A percentile compares a stretch with the other conserved stretches of the same genome.
These are phyloP conservation scores for Cyclotella sp. DNA, from an alignment of 108 stramenopile species.

Conservation along the genomic window DNA sequence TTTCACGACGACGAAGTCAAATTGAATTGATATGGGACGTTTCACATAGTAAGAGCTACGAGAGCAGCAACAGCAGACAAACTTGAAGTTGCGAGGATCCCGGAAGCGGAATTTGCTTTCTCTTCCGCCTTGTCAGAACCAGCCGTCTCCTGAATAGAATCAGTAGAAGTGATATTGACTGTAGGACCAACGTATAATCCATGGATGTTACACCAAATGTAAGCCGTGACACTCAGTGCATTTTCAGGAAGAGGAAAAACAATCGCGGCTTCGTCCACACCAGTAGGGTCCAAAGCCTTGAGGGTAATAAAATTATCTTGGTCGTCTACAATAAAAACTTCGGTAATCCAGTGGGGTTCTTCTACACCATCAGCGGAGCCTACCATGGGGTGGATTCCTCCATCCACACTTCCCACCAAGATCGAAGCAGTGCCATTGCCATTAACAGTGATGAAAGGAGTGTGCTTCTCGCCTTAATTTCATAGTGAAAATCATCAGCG, in stretches of 20 bases:
- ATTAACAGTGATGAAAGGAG: constrained; percentile 33
- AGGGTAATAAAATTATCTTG: constrained; percentile 18
- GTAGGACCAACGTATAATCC: constrained; percentile 25
- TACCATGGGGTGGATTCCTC: constrained; percentile 35
- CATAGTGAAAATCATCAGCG: background rate
- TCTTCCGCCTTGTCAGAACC: background rate
- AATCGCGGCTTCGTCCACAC: constrained; percentile 19
- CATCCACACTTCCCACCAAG: constrained; percentile 24
- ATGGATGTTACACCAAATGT: constrained; percentile 37
- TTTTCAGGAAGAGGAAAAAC: constrained; percentile 15
- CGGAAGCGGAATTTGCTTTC: background rate
- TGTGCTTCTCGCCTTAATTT: constrained; percentile 25
- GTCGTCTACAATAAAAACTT: constrained; percentile 31
- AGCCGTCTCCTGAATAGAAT: background rate
- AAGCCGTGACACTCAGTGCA: constrained; percentile 9
- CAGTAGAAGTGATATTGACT: background rate
- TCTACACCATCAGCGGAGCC: constrained; percentile 21
- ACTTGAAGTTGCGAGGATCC: background rate
- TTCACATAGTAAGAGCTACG: too few species aligned
- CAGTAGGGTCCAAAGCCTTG: constrained; percentile 34
- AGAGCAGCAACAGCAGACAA: too few species aligned
- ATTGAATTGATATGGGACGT: too few species aligned
- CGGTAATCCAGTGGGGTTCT: constrained; percentile 42
- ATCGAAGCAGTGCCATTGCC: constrained; percentile 26
- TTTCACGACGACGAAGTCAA: too few species aligned